phyloP scores from a whole-genome alignment of 257 asterid genomes.

The Lavandula angustifolia region DNA sequence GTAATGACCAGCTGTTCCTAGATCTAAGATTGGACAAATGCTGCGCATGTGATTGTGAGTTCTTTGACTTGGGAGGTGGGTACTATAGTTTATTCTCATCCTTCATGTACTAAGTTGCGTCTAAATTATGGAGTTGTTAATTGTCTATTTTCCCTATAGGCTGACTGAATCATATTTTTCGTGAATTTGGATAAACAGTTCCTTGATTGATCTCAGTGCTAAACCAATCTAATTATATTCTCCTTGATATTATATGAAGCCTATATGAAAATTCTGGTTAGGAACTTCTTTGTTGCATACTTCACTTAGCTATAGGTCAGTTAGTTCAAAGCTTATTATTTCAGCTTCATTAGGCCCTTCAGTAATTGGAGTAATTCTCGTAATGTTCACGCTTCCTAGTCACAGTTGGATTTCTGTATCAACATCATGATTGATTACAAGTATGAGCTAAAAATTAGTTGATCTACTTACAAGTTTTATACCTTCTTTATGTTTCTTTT shows the following conservation, averaged over 20 bases:
- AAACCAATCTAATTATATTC: neutral
- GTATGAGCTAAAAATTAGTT: conserved; percentile 8
- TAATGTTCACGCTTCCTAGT: neutral
- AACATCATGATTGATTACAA: conserved; percentile 2
- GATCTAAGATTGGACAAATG: neutral
- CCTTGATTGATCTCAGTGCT: neutral
- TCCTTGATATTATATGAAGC: too few relatives aligned
- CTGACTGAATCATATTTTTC: too few relatives aligned
- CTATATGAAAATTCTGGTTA: too few relatives aligned
- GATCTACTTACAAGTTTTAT: conserved; percentile 3
- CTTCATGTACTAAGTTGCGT: neutral
- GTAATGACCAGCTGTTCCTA: neutral
- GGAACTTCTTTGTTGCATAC: neutral
- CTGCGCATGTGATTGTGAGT: neutral
- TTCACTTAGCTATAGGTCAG: conserved; percentile 2
- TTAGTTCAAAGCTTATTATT: conserved; percentile 5
- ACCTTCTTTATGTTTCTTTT: conserved; percentile 26
- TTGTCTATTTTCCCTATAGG: neutral
- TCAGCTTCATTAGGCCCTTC: conserved; percentile 17
- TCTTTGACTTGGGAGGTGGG: neutral
- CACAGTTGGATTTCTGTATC: conserved; percentile 2
- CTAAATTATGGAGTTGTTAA: neutral
- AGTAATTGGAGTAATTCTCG: neutral
- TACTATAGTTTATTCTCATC: neutral
- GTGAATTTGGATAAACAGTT: neutral